Percentiles rank a stretch among this genome's conserved stretches.
Conservation (phyloP, 108 stramenopile genomes). For the Nannochloropsis salina region DNA sequence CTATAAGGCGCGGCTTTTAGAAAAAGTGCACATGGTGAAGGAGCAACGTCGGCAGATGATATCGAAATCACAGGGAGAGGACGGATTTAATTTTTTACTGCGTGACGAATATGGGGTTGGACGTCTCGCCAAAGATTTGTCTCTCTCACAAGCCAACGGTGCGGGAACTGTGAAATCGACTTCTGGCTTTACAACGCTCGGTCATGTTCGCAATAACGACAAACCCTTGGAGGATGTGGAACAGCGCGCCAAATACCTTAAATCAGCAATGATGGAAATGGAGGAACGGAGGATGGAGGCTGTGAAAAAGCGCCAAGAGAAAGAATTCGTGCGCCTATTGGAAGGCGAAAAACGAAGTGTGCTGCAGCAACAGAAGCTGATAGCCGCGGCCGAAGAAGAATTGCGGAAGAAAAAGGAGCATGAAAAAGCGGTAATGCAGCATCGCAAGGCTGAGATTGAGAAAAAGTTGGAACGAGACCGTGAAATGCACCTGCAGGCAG, state of each 20-base stretch:
- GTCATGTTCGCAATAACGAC: neutral
- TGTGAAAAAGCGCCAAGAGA: neutral
- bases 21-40: neutral
- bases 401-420: neutral
- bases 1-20: slow-evolving; percentile 7
- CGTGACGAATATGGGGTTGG: neutral
- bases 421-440: neutral
- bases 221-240: neutral
- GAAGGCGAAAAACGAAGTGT: neutral
- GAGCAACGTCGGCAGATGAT: slow-evolving; percentile 13
- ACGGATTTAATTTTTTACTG: slow-evolving; percentile 9
- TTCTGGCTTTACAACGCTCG: neutral
- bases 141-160: neutral
- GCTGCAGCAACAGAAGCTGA: slow-evolving; percentile 12
- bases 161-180: neutral
- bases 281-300: neutral
- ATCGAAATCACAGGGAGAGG: neutral
- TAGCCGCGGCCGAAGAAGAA: neutral
- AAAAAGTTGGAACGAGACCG: slow-evolving; percentile 12
- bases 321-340: neutral
- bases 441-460: neutral
- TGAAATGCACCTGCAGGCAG: neutral
- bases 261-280: slow-evolving; percentile 17
- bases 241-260: neutral
- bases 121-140: neutral